Evolutionary conservation across 1,139 yeast genomes (phyloP), one percentile per base, ranked within the genome.

Genomic region (Diutina scorzettiae): DNA sequence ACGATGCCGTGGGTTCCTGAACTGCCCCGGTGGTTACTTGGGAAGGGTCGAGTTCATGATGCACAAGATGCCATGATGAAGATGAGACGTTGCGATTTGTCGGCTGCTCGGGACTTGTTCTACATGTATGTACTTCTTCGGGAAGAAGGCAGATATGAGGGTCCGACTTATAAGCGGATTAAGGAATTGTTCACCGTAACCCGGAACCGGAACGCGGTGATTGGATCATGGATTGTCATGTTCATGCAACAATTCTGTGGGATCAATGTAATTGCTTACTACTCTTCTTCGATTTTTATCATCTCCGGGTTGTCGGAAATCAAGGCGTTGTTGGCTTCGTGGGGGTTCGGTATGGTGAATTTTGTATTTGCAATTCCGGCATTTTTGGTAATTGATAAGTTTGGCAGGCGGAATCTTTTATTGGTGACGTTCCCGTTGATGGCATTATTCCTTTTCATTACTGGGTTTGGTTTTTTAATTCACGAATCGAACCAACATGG

Each of bases 181-280:
- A 60, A 61, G 43, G 81, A 78, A 57, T 64, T 79, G 69, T 67
- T 79, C 54, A 69, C 79, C 11, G 68, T 82, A 42, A 74, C 91
- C 58, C 76, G 95, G 66, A 83, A 84, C 61, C 73, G 95, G 62
- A 80, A 86, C 53, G 95, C 91, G 44, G 76, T 86, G 9, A 53
- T 80, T 45, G 95, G 86, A 44, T 77, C 95, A 2, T 81, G 82
- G 73, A 70, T 84, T 48, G 84, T 79, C 48, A 85, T 86, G 78
- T 81, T 84, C 56, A 81, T 82, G 86, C 95, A 86, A 64, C 95
- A 86, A 58, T 82, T 86, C 65, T 85, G 95, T 62, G 95, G 95
- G 54, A 79, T 86, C 56, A 86, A 25, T 17, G 30, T 37, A 9
- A 37, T 37, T 18, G 32, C 30, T 3, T 28, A 39, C 27, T 29